Evolutionary conservation across 2,329 filamentous ascomycete genomes (phyloP).

Genomic region (Lithohypha guttulata): DNA sequence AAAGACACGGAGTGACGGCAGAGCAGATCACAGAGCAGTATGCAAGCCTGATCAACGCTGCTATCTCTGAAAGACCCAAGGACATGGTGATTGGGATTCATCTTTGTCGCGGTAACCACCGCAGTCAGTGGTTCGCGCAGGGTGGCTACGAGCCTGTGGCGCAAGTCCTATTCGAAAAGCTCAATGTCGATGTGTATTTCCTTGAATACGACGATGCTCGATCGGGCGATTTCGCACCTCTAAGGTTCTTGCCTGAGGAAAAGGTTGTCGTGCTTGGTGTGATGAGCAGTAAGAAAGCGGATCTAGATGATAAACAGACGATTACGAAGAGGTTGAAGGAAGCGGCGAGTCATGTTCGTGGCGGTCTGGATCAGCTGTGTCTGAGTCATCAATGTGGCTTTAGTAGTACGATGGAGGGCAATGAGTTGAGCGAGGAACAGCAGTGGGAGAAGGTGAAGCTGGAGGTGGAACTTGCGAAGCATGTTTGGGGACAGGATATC

Average conservation of each 20-base stretch:
- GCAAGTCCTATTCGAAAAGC: constrained; percentile 46
- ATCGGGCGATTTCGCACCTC: constrained; percentile 44
- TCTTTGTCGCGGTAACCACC: constrained; percentile 48
- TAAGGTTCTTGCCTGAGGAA: constrained; percentile 43
- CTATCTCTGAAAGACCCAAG: constrained; percentile 40
- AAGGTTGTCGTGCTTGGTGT: constrained; percentile 48
- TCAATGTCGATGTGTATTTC: constrained; percentile 49
- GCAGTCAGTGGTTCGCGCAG: constrained; percentile 47
- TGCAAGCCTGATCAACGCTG: constrained; percentile 44
- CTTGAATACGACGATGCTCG: constrained; percentile 50
- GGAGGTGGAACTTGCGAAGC: constrained; percentile 47
- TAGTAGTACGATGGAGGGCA: constrained; percentile 45
- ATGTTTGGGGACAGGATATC: constrained; percentile 45
- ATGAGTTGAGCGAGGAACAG: constrained; percentile 45
- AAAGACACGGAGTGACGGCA: constrained; percentile 40
- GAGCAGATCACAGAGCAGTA: constrained; percentile 42
- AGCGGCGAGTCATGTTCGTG: constrained; percentile 39
- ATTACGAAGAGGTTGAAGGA: constrained; percentile 36
- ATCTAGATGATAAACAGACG: constrained; percentile 40
- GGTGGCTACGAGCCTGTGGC: constrained; percentile 50
- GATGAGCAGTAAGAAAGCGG: constrained; percentile 47
- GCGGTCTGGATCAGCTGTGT: constrained; percentile 45
- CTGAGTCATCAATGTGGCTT: constrained; percentile 50
- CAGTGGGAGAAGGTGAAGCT: constrained; percentile 48
- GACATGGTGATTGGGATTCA: constrained; percentile 49